These are phyloP conservation scores for Trichocomaceae sp. DNA, from an alignment of 2,329 filamentous ascomycete species.

Conservation along the genomic window DNA sequence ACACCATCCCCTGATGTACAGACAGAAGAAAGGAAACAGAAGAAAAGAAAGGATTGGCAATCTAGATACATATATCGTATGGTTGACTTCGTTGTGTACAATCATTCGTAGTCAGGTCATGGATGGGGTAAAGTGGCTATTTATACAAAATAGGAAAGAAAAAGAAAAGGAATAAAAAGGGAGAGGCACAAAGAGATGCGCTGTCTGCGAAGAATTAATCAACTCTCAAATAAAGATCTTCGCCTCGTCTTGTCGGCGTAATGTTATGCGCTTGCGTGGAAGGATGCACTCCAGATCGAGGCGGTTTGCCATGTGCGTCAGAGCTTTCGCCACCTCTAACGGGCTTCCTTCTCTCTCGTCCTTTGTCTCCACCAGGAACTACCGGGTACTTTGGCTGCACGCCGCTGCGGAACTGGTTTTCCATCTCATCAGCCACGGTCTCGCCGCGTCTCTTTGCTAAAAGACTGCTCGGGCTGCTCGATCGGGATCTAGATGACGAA, in stretches of 20 bases:
- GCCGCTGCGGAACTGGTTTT: conserved; percentile 12
- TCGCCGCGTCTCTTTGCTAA: conserved; percentile 20
- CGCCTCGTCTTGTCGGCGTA: conserved; percentile 12
- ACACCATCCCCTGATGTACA: neutral
- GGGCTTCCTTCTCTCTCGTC: neutral
- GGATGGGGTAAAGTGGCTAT: neutral
- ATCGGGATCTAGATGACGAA: conserved; percentile 9
- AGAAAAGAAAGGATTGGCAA: neutral
- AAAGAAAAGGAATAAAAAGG: neutral
- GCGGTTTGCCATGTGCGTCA: neutral
- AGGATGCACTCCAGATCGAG: neutral
- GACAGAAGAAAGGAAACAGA: neutral
- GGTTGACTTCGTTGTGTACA: neutral
- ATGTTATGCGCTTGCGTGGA: conserved; percentile 12
- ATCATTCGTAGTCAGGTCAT: neutral
- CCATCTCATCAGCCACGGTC: conserved; percentile 16
- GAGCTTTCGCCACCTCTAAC: neutral
- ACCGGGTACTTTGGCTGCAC: neutral
- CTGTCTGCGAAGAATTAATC: conserved; percentile 1
- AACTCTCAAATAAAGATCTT: conserved; percentile 14
- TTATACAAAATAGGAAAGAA: conserved; percentile 2
- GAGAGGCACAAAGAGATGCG: neutral
- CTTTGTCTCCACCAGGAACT: neutral
- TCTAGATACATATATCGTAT: neutral
- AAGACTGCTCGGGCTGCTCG: conserved; percentile 14